A percentile compares a stretch with the other conserved stretches of the same genome.
phyloP scores from a whole-genome alignment of 768 basidiomycete genomes.

The Exsudoporus frostii region DNA sequence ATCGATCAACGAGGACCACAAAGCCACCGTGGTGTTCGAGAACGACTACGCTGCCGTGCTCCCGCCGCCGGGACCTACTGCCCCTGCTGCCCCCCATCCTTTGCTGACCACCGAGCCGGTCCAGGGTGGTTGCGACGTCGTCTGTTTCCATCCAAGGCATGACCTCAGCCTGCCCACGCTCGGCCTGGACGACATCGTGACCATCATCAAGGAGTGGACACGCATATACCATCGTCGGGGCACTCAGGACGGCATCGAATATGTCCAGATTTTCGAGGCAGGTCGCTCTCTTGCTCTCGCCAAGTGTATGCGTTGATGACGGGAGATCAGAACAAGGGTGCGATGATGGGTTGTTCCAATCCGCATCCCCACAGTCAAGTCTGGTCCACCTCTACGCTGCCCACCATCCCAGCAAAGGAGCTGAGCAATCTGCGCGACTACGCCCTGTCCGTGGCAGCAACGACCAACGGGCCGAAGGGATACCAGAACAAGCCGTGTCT shows the following conservation, averaged over 20 bases:
- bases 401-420: conserved; percentile 67
- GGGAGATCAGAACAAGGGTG: conserved; percentile 71
- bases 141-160: conserved; percentile 84
- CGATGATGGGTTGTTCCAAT: conserved; percentile 95
- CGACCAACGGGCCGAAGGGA: conserved; percentile 51
- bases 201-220: conserved; percentile 73
- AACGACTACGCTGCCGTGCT: conserved; percentile 86
- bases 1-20: conserved; percentile 61
- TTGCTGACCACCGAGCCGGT: conserved; percentile 64
- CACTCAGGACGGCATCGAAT: conserved; percentile 61
- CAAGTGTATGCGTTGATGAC: neutral
- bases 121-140: conserved; percentile 81
- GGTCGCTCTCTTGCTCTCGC: neutral
- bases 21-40: conserved; percentile 65
- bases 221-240: conserved; percentile 60
- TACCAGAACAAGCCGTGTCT: conserved; percentile 61
- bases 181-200: conserved; percentile 49
- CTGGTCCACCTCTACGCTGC: conserved; percentile 75
- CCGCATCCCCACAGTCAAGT: conserved; percentile 93
- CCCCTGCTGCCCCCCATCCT: conserved; percentile 55
- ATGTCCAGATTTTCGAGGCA: conserved; percentile 89
- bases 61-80: conserved; percentile 53
- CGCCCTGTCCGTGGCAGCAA: conserved; percentile 31
- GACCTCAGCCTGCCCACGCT: conserved; percentile 80
- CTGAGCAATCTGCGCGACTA: conserved; percentile 55